A percentile compares a stretch with the other conserved stretches of the same genome.
Conservation (phyloP, 495 filamentous ascomycete genomes). For the Podospora fimiseda region DNA sequence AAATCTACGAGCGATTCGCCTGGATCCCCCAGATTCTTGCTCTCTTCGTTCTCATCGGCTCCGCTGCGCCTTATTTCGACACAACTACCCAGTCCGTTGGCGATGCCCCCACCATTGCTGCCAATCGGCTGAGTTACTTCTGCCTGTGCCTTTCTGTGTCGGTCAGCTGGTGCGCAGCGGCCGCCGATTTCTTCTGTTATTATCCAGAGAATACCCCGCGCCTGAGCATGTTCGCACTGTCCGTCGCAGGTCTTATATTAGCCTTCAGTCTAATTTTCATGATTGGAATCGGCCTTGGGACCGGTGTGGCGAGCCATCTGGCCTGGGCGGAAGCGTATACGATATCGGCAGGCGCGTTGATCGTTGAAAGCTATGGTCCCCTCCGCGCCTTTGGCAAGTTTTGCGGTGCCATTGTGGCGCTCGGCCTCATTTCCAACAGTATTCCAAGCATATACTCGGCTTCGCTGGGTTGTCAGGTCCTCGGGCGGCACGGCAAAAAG, state of each 20-base stretch:
- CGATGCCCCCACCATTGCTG: conserved; percentile 11
- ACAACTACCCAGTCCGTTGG: conserved; percentile 32
- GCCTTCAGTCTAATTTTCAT: conserved; percentile 45
- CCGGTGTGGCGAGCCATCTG: conserved; percentile 47
- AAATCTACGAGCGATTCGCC: conserved; percentile 63
- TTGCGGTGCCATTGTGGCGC: conserved; percentile 60
- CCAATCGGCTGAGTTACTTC: conserved; percentile 24
- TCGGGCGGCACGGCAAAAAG: conserved; percentile 49
- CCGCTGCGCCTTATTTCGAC: conserved; percentile 59
- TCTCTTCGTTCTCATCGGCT: conserved; percentile 61
- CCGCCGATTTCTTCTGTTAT: conserved; percentile 55
- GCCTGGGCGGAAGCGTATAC: conserved; percentile 50
- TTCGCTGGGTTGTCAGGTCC: conserved; percentile 62
- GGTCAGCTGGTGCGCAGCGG: conserved; percentile 45
- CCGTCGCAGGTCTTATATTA: conserved; percentile 16
- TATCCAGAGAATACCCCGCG: conserved; percentile 50
- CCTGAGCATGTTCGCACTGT: conserved; percentile 43
- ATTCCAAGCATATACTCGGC: conserved; percentile 63
- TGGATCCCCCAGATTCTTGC: conserved; percentile 63
- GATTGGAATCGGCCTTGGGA: conserved; percentile 63
- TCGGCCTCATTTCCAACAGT: conserved; percentile 66
- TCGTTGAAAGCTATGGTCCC: conserved; percentile 57
- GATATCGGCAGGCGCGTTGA: conserved; percentile 56
- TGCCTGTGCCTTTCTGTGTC: conserved; percentile 22
- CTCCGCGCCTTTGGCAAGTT: conserved; percentile 66